These are phyloP conservation scores for Glycine latifolia DNA, from an alignment of 306 rosid species.

Conservation along the genomic window DNA sequence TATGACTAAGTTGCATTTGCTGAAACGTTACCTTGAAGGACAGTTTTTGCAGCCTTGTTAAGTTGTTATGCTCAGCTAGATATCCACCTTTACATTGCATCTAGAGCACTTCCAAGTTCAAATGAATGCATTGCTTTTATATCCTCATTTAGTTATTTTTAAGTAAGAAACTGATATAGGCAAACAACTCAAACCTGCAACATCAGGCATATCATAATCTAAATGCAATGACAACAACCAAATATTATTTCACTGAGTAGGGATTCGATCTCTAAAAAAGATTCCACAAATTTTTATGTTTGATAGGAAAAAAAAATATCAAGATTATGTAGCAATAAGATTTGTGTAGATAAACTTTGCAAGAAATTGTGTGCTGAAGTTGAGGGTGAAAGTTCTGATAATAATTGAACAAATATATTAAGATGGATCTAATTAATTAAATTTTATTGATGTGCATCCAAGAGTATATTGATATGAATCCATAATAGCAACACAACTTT, in stretches of 20 bases:
- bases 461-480: constrained; percentile 16
- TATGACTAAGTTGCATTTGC: no score
- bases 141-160: background rate
- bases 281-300: background rate
- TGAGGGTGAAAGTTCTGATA: constrained; percentile 16
- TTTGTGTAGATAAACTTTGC: background rate
- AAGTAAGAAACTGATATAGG: constrained; percentile 29
- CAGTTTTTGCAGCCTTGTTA: no score
- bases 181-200: background rate
- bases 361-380: constrained; percentile 1
- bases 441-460: constrained; percentile 43
- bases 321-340: background rate
- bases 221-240: background rate
- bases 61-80: no score
- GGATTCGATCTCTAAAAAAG: background rate
- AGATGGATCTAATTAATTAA: constrained; percentile 27
- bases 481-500: constrained; percentile 18
- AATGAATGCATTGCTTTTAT: no score
- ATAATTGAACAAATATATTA: constrained; percentile 19
- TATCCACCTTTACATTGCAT: no score
- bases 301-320: background rate
- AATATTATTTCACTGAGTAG: background rate
- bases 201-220: constrained; percentile 5
- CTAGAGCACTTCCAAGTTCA: no score
- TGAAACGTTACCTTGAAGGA: no score